A percentile compares a stretch with the other conserved stretches of the same genome.
Evolutionary conservation across 495 filamentous ascomycete species (phyloP).

Genomic region (Aspergillus sparsus): DNA sequence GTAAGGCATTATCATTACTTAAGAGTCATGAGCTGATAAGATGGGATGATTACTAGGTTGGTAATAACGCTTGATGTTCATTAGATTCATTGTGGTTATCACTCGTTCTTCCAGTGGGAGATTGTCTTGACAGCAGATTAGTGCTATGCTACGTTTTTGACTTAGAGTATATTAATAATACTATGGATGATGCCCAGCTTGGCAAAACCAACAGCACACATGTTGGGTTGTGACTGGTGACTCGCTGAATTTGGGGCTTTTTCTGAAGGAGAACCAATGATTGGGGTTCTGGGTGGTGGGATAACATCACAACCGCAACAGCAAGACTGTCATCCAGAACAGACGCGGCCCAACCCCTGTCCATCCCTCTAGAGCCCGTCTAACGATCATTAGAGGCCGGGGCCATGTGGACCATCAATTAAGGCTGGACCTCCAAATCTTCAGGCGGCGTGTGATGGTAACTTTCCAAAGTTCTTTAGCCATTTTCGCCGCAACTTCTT

Average conservation of each 20-base stretch:
- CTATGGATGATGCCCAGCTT: not conserved
- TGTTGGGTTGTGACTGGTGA: conserved; percentile 13
- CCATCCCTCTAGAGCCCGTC: conserved; percentile 23
- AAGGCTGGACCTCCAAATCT: conserved; percentile 25
- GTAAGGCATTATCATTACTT: not conserved
- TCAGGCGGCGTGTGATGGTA: conserved; percentile 17
- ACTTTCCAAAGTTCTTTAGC: conserved; percentile 1
- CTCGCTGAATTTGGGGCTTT: not conserved
- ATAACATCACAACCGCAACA: not conserved
- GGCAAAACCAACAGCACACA: conserved; percentile 10
- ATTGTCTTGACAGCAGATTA: too few species aligned
- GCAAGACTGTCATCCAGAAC: conserved; percentile 2
- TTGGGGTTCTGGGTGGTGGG: conserved; percentile 16
- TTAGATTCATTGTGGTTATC: too few species aligned
- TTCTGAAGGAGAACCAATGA: not conserved
- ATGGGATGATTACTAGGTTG: too few species aligned
- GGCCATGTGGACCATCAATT: conserved; percentile 25
- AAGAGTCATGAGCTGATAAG: not conserved
- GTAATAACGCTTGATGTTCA: too few species aligned
- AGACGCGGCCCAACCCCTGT: conserved; percentile 26
- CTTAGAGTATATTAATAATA: too few species aligned
- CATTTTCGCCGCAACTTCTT: conserved; percentile 6
- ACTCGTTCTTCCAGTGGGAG: too few species aligned
- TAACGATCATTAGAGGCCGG: conserved; percentile 28
- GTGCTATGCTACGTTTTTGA: too few species aligned